These are phyloP conservation scores for Aspergillus leporis DNA, from an alignment of 495 filamentous ascomycete species.

Conservation along the genomic window DNA sequence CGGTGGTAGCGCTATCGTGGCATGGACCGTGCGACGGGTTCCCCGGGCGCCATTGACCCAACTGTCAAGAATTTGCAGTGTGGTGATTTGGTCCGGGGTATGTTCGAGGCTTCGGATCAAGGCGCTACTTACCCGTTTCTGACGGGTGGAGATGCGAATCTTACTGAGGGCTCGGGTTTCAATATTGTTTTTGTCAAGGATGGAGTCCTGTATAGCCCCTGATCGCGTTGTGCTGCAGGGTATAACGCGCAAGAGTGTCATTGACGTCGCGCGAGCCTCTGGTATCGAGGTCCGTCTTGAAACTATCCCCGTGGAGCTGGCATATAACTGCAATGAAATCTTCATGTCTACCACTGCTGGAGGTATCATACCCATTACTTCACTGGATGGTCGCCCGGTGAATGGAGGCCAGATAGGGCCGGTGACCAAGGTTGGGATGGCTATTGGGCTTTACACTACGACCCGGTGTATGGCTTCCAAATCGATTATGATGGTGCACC, in stretches of 20 bases:
- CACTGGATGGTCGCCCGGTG: conserved; percentile 34
- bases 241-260: conserved; percentile 34
- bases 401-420: conserved; percentile 36
- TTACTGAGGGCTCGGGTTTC: conserved; percentile 36
- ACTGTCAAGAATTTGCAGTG: conserved; percentile 46
- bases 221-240: conserved; percentile 35
- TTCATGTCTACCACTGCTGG: conserved; percentile 44
- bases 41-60: conserved; percentile 40
- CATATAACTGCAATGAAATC: conserved; percentile 35
- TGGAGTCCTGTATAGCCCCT: conserved; percentile 32
- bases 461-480: conserved; percentile 31
- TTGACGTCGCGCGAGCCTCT: conserved; percentile 26
- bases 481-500: conserved; percentile 8
- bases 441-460: conserved; percentile 43
- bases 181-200: conserved; percentile 35
- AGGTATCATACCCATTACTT: conserved; percentile 42
- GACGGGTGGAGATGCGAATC: conserved; percentile 37
- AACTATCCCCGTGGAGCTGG: conserved; percentile 29
- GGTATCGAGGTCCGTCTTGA: conserved; percentile 29
- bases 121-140: conserved; percentile 37
- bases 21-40: conserved; percentile 36
- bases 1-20: conserved; percentile 40
- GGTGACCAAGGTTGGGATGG: conserved; percentile 41
- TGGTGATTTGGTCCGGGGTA: conserved; percentile 38
- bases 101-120: conserved; percentile 31